Percentiles rank a stretch among this genome's conserved stretches.
These are phyloP conservation scores for Talaromyces sp. DNA, from an alignment of 2,329 filamentous ascomycete species.

Conservation along the genomic window DNA sequence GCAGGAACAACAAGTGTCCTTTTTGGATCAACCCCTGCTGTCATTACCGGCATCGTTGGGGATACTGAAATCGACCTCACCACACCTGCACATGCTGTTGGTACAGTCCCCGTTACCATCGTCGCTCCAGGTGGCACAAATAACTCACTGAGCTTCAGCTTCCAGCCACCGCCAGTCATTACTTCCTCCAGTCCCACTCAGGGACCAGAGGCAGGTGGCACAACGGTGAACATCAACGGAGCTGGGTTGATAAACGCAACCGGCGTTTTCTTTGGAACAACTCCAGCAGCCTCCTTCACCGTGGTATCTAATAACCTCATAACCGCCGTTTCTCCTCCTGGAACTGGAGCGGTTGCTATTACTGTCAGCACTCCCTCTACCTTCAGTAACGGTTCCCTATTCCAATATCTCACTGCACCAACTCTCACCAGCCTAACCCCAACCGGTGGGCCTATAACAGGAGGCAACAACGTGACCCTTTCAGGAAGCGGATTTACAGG, in stretches of 20 bases:
- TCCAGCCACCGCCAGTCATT: conserved; percentile 2
- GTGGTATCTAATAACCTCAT: conserved; percentile 9
- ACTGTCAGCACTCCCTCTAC: background rate
- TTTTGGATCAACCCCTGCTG: conserved; percentile 5
- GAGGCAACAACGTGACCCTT: conserved; percentile 9
- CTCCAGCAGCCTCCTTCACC: conserved; percentile 3
- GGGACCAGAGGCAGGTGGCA: background rate
- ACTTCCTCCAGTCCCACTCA: conserved; percentile 4
- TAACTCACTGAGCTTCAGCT: conserved; percentile 1
- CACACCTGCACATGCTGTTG: conserved; percentile 10
- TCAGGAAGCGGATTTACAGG: background rate
- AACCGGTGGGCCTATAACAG: background rate
- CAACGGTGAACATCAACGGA: conserved; percentile 14
- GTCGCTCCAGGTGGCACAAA: conserved; percentile 2
- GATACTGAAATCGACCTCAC: background rate
- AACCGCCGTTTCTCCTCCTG: conserved; percentile 10
- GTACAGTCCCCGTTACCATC: conserved; percentile 1
- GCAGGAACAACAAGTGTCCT: conserved; percentile 1
- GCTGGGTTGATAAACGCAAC: background rate
- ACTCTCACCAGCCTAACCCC: background rate
- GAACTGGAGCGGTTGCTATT: conserved; percentile 2
- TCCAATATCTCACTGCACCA: background rate
- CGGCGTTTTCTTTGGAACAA: conserved; percentile 7
- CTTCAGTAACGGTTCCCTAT: conserved; percentile 4
- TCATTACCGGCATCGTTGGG: background rate